A percentile compares a stretch with the other conserved stretches of the same genome.
Evolutionary conservation across 1,139 yeast genomes (phyloP).

Genomic region (Kodamaea plutei): DNA sequence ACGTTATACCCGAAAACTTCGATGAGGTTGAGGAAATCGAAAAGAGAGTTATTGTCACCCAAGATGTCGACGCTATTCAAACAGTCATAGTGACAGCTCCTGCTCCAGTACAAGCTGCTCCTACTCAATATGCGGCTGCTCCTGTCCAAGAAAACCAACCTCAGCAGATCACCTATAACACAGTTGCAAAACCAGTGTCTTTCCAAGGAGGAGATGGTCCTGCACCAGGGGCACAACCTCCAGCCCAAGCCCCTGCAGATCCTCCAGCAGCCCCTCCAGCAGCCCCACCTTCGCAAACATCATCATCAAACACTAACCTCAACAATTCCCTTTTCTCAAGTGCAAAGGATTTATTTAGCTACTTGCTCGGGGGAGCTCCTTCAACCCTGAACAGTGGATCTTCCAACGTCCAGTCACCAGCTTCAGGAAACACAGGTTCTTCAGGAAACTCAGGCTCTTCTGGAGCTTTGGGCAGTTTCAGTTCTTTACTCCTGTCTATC

Average conservation of each 20-base stretch:
- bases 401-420: conserved; percentile 2
- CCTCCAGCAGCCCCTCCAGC: conserved; percentile 11
- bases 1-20: conserved; percentile 9
- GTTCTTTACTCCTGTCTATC: neutral
- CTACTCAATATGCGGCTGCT: neutral
- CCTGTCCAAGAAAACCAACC: neutral
- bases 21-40: conserved; percentile 6
- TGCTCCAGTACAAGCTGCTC: conserved; percentile 2
- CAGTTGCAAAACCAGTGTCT: conserved; percentile 6
- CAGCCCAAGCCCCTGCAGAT: conserved; percentile 12
- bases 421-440: neutral
- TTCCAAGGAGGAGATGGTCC: conserved; percentile 9
- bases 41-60: conserved; percentile 4
- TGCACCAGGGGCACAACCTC: conserved; percentile 10
- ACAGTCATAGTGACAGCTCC: conserved; percentile 1
- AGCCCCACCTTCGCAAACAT: conserved; percentile 7
- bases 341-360: conserved; percentile 10
- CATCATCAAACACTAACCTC: conserved; percentile 3
- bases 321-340: conserved; percentile 7
- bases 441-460: neutral
- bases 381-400: conserved; percentile 2
- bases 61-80: conserved; percentile 2
- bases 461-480: neutral
- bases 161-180: conserved; percentile 5
- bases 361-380: conserved; percentile 3